These are phyloP conservation scores for Didymella keratinophila DNA, from an alignment of 2,329 filamentous ascomycete genomes.

Conservation along the genomic window DNA sequence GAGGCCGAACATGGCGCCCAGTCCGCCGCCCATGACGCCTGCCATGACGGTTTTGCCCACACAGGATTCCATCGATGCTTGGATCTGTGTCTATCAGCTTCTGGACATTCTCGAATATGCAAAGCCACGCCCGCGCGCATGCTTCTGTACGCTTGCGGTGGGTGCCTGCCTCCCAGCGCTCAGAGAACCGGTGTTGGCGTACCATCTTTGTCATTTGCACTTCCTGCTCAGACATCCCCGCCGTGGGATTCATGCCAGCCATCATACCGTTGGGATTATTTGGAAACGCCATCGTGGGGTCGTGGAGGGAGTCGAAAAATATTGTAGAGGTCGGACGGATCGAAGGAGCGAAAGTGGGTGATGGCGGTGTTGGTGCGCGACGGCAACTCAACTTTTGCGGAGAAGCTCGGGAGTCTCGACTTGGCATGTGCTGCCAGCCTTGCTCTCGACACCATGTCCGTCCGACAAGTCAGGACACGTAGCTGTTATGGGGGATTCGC, in stretches of 20 bases:
- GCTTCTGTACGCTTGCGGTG: no score
- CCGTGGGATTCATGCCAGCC: slow-evolving; percentile 43
- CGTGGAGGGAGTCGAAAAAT: neutral
- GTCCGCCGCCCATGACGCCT: slow-evolving; percentile 90
- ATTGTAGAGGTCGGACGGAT: neutral
- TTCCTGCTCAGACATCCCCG: slow-evolving; percentile 55
- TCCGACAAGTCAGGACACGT: neutral
- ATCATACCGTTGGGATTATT: slow-evolving; percentile 36
- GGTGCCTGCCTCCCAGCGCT: no score
- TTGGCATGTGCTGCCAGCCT: slow-evolving; percentile 15
- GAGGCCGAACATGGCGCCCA: slow-evolving; percentile 92
- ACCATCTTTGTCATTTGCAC: slow-evolving; percentile 59
- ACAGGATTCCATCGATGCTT: slow-evolving; percentile 89
- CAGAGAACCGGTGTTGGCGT: slow-evolving; percentile 15
- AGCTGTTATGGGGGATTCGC: neutral
- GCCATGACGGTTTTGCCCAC: slow-evolving; percentile 87
- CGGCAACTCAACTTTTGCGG: slow-evolving; percentile 44
- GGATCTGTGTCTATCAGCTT: slow-evolving; percentile 65
- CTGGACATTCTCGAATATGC: neutral
- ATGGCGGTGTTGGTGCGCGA: slow-evolving; percentile 11
- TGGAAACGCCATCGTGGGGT: slow-evolving; percentile 44
- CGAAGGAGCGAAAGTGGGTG: neutral
- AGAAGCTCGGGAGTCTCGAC: slow-evolving; percentile 44
- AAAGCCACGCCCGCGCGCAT: no score
- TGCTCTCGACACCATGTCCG: neutral